Evolutionary conservation across 1,139 yeast species (phyloP).

Genomic region (Kodamaea derodonti): DNA sequence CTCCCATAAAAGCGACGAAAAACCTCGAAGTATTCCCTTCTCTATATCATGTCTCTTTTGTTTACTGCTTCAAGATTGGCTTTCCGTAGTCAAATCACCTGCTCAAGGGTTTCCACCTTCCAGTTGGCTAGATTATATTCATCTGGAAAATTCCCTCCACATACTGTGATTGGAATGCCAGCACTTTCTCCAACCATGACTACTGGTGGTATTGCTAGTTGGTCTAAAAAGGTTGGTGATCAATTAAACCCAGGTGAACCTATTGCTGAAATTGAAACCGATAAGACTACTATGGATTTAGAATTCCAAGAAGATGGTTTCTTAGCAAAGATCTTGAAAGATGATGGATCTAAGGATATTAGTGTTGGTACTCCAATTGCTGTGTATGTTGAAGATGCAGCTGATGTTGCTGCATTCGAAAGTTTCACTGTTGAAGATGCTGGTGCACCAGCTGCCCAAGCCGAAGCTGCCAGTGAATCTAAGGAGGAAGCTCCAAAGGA

Average conservation of each 20-base stretch:
- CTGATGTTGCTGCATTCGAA: slow-evolving; percentile 82
- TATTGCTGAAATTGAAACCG: slow-evolving; percentile 96
- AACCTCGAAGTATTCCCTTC: not conserved
- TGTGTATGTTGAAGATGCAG: slow-evolving; percentile 86
- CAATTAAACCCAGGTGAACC: slow-evolving; percentile 86
- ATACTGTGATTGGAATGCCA: slow-evolving; percentile 77
- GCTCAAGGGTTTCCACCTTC: slow-evolving; percentile 17
- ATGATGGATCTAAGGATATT: slow-evolving; percentile 83
- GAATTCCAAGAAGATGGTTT: slow-evolving; percentile 98
- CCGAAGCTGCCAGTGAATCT: slow-evolving; percentile 19
- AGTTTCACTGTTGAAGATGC: slow-evolving; percentile 84
- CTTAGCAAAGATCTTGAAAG: slow-evolving; percentile 85
- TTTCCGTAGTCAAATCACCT: slow-evolving; percentile 14
- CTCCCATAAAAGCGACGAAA: slow-evolving; percentile 17
- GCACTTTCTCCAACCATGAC: slow-evolving; percentile 99
- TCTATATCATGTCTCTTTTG: slow-evolving; percentile 28
- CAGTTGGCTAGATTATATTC: slow-evolving; percentile 40
- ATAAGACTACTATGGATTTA: slow-evolving; percentile 98
- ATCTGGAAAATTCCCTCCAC: slow-evolving; percentile 56
- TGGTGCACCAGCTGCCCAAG: slow-evolving; percentile 48
- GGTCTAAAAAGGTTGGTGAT: slow-evolving; percentile 91
- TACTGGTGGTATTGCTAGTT: slow-evolving; percentile 82
- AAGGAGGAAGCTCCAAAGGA: slow-evolving; percentile 26
- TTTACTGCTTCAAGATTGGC: slow-evolving; percentile 28
- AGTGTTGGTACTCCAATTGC: slow-evolving; percentile 96